Base-by-base conservation (phyloP, 768 basidiomycete species). In the Russula vinacea region DNA sequence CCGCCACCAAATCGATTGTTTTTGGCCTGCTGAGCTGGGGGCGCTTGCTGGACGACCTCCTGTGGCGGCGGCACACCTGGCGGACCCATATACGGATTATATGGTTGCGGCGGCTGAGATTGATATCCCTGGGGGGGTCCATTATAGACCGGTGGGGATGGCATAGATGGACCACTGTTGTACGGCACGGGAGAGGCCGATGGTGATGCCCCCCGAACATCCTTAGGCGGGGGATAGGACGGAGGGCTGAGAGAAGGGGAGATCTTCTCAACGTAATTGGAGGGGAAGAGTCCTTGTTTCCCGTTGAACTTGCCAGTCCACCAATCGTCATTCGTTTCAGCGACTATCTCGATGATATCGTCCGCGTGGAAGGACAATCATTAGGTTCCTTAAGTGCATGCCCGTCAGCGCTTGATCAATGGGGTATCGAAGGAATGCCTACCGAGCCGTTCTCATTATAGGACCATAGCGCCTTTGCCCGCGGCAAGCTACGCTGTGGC, bases 241-340 rank as follows among this genome's bases (percentile, higher is more conserved):
- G 70, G 64, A 10, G 71, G 64, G 10, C 66, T 51, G 5, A 68
- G 24, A 17, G 70, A 33, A 3, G 69, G 40, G 19, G 72, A 37
- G 33, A 86, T 62, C 70, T 82, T 86, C 76, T 90, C 84, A 45
- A 91, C 88, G 59, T 90, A 83, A 67, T 83, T 84, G 14, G 87
- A 81, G 0, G 92, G 93, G 78, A 94, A 91, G 42, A 94, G 79
- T 5, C 87, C 92, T 60, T 86, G 81, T 62, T 76, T 80, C 29
- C 86, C 86, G 39, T 85, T 81, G 61, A 80, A 70, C 64, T 74
- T 79, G 32, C 93, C 92, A 9, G 81, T 83, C 92, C 91, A 96
- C 93, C 93, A 94, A 73, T 94, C 93, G 3, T 78, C 78, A 62
- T 94, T 92, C 51, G 84, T 88, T 72, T 94, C 90, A 62, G 87